Evolutionary conservation across 345 rosid genomes (phyloP).

Genomic region (Bruguiera parviflora): DNA sequence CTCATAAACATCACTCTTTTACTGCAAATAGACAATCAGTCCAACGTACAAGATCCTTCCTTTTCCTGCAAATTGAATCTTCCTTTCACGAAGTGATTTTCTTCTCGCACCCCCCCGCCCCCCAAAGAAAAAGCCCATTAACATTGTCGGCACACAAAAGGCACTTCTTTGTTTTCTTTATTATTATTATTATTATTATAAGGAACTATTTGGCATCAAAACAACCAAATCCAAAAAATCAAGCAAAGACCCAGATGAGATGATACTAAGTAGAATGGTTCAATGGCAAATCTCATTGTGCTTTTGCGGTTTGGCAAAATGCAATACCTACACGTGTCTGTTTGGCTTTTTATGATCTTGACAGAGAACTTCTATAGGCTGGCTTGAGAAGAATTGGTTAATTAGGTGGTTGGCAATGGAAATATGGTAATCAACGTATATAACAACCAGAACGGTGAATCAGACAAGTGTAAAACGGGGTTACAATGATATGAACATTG

Average conservation of each 20-base stretch:
- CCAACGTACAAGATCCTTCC: not conserved
- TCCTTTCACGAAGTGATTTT: not conserved
- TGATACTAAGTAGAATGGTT: conserved; percentile 9
- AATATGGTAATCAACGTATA: too few relatives aligned
- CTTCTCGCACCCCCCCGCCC: not conserved
- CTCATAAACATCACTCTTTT: not conserved
- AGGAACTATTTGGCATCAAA: not conserved
- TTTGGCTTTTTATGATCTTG: too few relatives aligned
- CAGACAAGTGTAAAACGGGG: too few relatives aligned
- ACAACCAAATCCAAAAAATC: conserved; percentile 8
- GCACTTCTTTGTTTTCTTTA: not conserved
- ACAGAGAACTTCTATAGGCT: too few relatives aligned
- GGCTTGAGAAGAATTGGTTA: too few relatives aligned
- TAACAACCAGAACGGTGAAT: too few relatives aligned
- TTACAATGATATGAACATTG: too few relatives aligned
- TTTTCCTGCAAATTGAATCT: not conserved
- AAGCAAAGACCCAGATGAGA: conserved; percentile 22
- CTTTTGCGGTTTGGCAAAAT: too few relatives aligned
- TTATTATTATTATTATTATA: not conserved
- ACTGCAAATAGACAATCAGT: not conserved
- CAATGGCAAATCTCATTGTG: too few relatives aligned
- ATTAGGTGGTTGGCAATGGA: too few relatives aligned
- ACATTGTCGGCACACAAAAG: not conserved
- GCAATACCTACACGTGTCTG: too few relatives aligned
- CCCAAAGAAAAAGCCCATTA: too few relatives aligned